A percentile compares a stretch with the other conserved stretches of the same genome.
Conservation (phyloP, 2,329 filamentous ascomycete species). For the Zymoseptoria ardabiliae region DNA sequence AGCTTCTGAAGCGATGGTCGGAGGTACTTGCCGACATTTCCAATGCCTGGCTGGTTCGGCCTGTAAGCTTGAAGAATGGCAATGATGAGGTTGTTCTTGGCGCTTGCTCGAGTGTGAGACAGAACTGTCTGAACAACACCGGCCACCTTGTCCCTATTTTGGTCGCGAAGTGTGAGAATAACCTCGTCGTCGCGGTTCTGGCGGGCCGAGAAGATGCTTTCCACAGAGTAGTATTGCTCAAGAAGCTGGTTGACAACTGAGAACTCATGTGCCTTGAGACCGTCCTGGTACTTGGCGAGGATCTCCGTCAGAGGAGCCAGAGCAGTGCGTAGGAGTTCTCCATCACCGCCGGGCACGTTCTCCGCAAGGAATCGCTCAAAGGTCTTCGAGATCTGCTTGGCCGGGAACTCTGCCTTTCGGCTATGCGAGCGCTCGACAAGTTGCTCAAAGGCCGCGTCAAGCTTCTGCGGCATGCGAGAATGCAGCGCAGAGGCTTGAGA, state of each 20-base stretch:
- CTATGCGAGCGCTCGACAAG: slow-evolving; percentile 76
- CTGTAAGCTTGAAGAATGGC: slow-evolving; percentile 91
- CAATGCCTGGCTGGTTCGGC: slow-evolving; percentile 84
- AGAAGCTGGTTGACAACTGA: slow-evolving; percentile 72
- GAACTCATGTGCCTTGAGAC: slow-evolving; percentile 85
- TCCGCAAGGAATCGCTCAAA: slow-evolving; percentile 86
- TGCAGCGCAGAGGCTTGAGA: slow-evolving; percentile 95
- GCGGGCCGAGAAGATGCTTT: slow-evolving; percentile 79
- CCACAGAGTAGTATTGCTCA: slow-evolving; percentile 72
- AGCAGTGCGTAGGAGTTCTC: slow-evolving; percentile 62
- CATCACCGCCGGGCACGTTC: slow-evolving; percentile 60
- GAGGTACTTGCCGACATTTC: slow-evolving; percentile 83
- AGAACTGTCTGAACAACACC: slow-evolving; percentile 83
- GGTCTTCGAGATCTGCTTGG: slow-evolving; percentile 76
- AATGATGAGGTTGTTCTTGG: slow-evolving; percentile 89
- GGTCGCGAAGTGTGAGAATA: slow-evolving; percentile 85
- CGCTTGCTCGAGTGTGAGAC: slow-evolving; percentile 83
- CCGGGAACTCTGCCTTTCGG: slow-evolving; percentile 80
- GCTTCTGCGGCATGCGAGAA: slow-evolving; percentile 90
- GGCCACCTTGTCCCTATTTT: slow-evolving; percentile 85
- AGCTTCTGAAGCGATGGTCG: slow-evolving; percentile 74
- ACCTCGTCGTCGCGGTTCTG: slow-evolving; percentile 87
- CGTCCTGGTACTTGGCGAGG: slow-evolving; percentile 73
- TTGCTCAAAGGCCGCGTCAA: slow-evolving; percentile 73
- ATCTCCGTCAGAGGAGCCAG: slow-evolving; percentile 71